These are phyloP conservation scores for Xylariales sp. DNA, from an alignment of 2,329 filamentous ascomycete species.

Conservation along the genomic window DNA sequence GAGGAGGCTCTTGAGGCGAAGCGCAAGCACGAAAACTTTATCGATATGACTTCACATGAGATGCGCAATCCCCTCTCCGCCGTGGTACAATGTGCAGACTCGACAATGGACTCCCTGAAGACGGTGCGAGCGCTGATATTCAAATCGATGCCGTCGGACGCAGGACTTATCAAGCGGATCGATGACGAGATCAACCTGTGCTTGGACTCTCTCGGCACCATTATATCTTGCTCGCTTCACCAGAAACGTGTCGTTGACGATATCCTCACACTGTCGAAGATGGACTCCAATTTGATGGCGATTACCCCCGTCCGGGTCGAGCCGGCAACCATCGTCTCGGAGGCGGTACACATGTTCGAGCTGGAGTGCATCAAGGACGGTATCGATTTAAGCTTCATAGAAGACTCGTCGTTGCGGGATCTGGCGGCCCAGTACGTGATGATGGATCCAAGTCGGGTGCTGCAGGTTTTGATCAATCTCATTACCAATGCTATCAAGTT, in stretches of 20 bases:
- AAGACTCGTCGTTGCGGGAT: conserved; percentile 62
- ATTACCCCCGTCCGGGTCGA: conserved; percentile 67
- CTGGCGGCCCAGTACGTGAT: conserved; percentile 66
- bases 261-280: conserved; percentile 61
- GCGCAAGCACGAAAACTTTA: conserved; percentile 65
- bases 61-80: conserved; percentile 74
- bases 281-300: conserved; percentile 65
- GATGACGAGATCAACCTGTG: conserved; percentile 41
- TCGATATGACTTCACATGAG: conserved; percentile 70
- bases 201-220: conserved; percentile 73
- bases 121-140: conserved; percentile 27
- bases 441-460: conserved; percentile 70
- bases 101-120: conserved; percentile 53
- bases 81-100: conserved; percentile 71
- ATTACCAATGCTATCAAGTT: conserved; percentile 65
- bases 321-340: conserved; percentile 61
- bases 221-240: conserved; percentile 72
- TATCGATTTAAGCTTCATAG: conserved; percentile 64
- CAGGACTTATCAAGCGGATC: conserved; percentile 33
- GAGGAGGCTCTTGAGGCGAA: conserved; percentile 80
- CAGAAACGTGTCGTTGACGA: conserved; percentile 70
- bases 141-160: neutral
- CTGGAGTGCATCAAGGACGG: conserved; percentile 67
- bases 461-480: conserved; percentile 73
- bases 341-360: conserved; percentile 74